These are phyloP conservation scores for Entomortierella beljakovae DNA, from an alignment of 192 early-diverging fungal species.

Conservation along the genomic window DNA sequence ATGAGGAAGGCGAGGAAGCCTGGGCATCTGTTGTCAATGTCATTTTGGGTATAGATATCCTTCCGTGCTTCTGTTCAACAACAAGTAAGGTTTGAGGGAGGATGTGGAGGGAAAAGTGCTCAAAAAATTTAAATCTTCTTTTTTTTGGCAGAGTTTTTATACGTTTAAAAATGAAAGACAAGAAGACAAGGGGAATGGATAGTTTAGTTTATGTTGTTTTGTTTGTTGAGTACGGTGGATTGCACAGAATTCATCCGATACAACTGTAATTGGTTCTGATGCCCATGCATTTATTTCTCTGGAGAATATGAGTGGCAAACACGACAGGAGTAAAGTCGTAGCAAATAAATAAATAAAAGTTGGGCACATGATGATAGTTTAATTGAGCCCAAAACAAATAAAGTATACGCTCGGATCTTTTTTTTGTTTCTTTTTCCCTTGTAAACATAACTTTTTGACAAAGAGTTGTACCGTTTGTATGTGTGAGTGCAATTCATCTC, in stretches of 20 bases:
- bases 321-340: too few species aligned
- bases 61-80: too few species aligned
- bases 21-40: not conserved
- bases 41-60: not conserved
- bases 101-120: too few species aligned
- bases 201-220: too few species aligned
- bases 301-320: too few species aligned
- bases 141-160: too few species aligned
- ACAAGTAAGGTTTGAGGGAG: too few species aligned
- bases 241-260: not conserved
- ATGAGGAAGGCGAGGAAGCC: not conserved
- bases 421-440: not conserved
- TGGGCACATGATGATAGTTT: not conserved
- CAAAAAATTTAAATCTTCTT: too few species aligned
- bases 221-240: not conserved
- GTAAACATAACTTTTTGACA: conserved; percentile 7
- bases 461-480: conserved; percentile 21
- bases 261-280: not conserved
- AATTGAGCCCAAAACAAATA: too few species aligned
- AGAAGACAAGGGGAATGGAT: not conserved
- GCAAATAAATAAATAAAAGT: too few species aligned
- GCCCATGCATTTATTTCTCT: not conserved
- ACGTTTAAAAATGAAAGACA: not conserved
- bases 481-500: too few species aligned
- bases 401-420: conserved; percentile 6